Base-by-base conservation (phyloP, 345 rosid species). In the Adansonia digitata region DNA sequence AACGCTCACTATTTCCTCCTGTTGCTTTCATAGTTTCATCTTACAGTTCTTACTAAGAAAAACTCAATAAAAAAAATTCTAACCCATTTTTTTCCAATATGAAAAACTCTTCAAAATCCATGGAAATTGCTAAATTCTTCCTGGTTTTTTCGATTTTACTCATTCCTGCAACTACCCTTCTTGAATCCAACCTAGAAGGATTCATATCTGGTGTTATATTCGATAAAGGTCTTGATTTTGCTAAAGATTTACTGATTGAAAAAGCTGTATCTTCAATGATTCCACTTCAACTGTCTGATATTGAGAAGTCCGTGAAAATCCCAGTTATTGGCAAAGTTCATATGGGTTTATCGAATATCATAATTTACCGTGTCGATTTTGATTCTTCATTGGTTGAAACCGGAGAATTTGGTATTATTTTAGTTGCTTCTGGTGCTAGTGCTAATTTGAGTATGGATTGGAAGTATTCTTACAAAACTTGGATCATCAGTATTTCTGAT, bases 391-490 rank as follows among this genome's bases (percentile, higher is more conserved):
- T 43, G 49, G 86, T 87, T 69, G 66, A 78, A 76, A 83, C 92
- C 1, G 88, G 90, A 37, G 84, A 81, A 7, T 81, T 34, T 39
- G 93, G 92, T 26, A 73, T 93, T 39, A 48, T 77, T 29, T 59
- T 93, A 24, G 78, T 86, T 78, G 89, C 85, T 77, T 84, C 85
- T 0, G 90, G 86, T 29, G 90, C 92, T 20, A 82, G 88, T 2
- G 94, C 93, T 7, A 74, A 88, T 81, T 78, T 90, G 83, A 86
- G 82, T 75, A 83, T 91, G 94, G 86, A 83, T 4, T 93, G 97
- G 98, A 78, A 74, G 71, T 93, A 93, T 78, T 81, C 89, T 72
- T 88, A 91, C 72, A 79, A 62, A 53, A 75, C 81, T 74, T 85
- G 92, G 88, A n/a, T 84, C 2, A 34, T 86, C 70, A 49, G 80